Evolutionary conservation across 2,329 filamentous ascomycete genomes (phyloP), one percentile per base, ranked within the genome.

Genomic region (Xylaria sp.): DNA sequence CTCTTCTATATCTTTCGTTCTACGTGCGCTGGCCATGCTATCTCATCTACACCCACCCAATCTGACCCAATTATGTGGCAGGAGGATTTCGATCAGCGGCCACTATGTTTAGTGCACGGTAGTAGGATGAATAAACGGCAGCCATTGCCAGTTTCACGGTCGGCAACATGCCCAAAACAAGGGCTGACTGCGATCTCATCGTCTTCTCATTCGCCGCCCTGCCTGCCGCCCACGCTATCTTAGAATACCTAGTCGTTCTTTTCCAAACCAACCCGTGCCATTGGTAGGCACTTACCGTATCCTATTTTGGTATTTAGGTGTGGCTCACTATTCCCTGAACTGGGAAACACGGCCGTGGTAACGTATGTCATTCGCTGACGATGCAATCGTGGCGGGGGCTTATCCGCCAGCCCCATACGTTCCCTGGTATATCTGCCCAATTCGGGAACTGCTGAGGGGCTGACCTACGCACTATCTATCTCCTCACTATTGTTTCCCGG

Each of bases 51-150:
- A 12, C 51, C 14, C 24, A 27, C 24, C 24, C 24, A 27, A 27
- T 27, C 24, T 27, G 24, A 36, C 51, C n/a, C 53, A 34, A 45
- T 36, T 39, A 12, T 7, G 63, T 47, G 21, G 27, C 4, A 47
- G 19, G 54, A 45, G 64, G 64, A 62, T 61, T 53, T 11, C 27
- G 51, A 67, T 67, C 59, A 34, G 60, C 60, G 24, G 19, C 32
- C 53, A 48, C 39, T 36, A 59, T 58, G 42, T 12, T 54, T 30
- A 27, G n/a, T 42, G 4, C 47, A 34, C 34, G 5, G 30, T 48
- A 54, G 53, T 27, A 53, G 60, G 60, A 30, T 39, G 27, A 21
- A 56, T 7, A 36, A 24, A 55, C 53, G 17, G 30, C 47, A 24
- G n/a, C 27, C 42, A 19, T 24, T 21, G 36, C 11, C 6, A 34